Base-by-base conservation (phyloP, 306 rosid genomes). In the Adenanthera pavonina region DNA sequence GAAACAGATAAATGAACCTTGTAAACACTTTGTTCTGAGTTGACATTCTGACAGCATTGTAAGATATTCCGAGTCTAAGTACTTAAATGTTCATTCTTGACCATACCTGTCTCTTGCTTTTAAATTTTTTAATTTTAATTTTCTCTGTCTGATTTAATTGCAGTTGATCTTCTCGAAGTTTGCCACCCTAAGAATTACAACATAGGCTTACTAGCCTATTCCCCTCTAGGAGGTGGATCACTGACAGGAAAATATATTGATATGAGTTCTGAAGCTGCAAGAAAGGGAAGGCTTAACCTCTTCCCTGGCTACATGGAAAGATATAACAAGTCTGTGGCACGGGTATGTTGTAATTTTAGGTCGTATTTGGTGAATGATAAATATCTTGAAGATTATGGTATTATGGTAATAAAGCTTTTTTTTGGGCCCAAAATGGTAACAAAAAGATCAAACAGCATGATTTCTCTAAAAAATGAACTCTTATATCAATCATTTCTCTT, bases 281-380 rank as follows among this genome's bases (percentile, higher is more conserved):
- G 72, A 83, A 86, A 60, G 60, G 98, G 94, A 89, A 84, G 99
- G 86, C 1, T 95, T n/a, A 92, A 85, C 74, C 95, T 90, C 83
- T 92, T 93, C 82, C 96, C 99, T 2, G 89, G 91, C 67, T 93
- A 87, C 90, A 95, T 93, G 97, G 97, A 92, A 79, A 92, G 97
- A 95, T 93, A 93, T 79, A 89, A 89, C 83, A 68, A 85, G 87
- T 93, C 98, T 12, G 3, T 74, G 67, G 74, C 99, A 49, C 90
- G 83, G 94, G 99, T 95, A 90, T 19, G 86, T 49, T 44, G 12
- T 30, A 48, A 49, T 54, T 75, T 52, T 34, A 48, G 33, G 51
- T 78, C 65, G 46, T 76, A 40, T 76, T 79, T 65, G 35, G n/a
- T 64, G 12, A 25, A 34, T 57, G 25, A 57, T 56, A 62, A 52